Conservation (phyloP, 2,329 filamentous ascomycete genomes). For the Stachybotrys elegans region DNA sequence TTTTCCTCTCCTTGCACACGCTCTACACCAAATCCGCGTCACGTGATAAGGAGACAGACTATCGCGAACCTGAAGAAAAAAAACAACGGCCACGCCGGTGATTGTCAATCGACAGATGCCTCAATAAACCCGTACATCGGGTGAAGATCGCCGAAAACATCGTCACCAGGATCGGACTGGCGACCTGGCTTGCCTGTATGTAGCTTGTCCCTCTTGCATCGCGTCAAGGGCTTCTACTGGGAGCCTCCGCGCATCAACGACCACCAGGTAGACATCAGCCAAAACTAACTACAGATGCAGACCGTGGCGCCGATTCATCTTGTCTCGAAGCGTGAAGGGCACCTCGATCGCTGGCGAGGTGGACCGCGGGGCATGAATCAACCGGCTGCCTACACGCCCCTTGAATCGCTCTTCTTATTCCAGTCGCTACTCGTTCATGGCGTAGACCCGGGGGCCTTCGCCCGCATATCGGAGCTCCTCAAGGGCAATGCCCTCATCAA, state of each 20-base stretch:
- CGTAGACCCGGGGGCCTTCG: conserved; percentile 60
- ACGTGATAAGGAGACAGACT: background rate
- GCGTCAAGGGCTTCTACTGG: background rate
- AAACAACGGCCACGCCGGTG: no score
- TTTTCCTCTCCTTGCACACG: no score
- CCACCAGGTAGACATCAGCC: conserved; percentile 14
- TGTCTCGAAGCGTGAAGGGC: conserved; percentile 46
- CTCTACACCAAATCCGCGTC: no score
- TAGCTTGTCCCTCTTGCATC: background rate
- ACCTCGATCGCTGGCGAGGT: conserved; percentile 53
- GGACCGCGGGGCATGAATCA: conserved; percentile 51
- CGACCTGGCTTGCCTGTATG: background rate
- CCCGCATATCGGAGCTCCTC: conserved; percentile 67
- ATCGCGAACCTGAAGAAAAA: no score
- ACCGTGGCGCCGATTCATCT: conserved; percentile 53
- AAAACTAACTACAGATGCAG: conserved; percentile 15
- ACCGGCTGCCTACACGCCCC: conserved; percentile 66
- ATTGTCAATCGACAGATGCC: conserved; percentile 13
- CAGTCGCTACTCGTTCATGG: conserved; percentile 70
- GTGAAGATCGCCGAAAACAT: conserved; percentile 19
- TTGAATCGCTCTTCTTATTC: conserved; percentile 83
- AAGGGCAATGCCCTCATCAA: conserved; percentile 69
- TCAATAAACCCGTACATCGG: conserved; percentile 16
- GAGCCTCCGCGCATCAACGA: conserved; percentile 13
- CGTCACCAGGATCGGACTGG: background rate